Percentiles rank a stretch among this genome's conserved stretches.
Evolutionary conservation across 768 basidiomycete genomes (phyloP).

Genomic region (Xerocomellus chrysenteron): DNA sequence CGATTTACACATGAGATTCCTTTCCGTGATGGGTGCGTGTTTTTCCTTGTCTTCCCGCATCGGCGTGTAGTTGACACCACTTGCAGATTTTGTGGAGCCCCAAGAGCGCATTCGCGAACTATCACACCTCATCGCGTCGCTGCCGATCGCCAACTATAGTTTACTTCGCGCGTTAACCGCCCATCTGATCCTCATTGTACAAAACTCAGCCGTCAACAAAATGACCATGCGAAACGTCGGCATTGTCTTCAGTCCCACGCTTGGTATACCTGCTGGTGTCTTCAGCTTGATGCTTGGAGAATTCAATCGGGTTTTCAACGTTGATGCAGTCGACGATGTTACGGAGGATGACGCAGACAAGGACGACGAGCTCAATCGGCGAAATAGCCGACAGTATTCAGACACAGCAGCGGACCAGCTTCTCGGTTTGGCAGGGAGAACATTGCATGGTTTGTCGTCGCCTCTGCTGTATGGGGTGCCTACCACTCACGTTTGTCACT

Average conservation of each 20-base stretch:
- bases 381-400: slow-evolving; percentile 84
- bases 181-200: slow-evolving; percentile 92
- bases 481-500: slow-evolving; percentile 5
- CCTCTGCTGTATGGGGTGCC: not conserved
- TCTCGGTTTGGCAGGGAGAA: slow-evolving; percentile 74
- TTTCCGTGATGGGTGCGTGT: slow-evolving; percentile 84
- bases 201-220: slow-evolving; percentile 88
- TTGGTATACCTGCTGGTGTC: slow-evolving; percentile 97
- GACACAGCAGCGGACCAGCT: slow-evolving; percentile 81
- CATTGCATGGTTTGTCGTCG: slow-evolving; percentile 54
- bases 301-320: slow-evolving; percentile 92
- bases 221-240: slow-evolving; percentile 99
- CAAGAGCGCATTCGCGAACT: slow-evolving; percentile 88
- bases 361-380: slow-evolving; percentile 49
- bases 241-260: slow-evolving; percentile 96
- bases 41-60: slow-evolving; percentile 14
- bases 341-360: slow-evolving; percentile 24
- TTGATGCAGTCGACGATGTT: slow-evolving; percentile 43
- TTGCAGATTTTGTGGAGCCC: slow-evolving; percentile 80
- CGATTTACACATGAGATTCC: slow-evolving; percentile 87
- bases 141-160: slow-evolving; percentile 92
- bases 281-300: slow-evolving; percentile 94
- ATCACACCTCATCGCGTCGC: slow-evolving; percentile 76
- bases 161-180: slow-evolving; percentile 91
- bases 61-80: slow-evolving; percentile 14